Percentiles rank a stretch among this genome's conserved stretches.
Evolutionary conservation across 805 yeast genomes (phyloP).

Genomic region (Yarrowia sp.): DNA sequence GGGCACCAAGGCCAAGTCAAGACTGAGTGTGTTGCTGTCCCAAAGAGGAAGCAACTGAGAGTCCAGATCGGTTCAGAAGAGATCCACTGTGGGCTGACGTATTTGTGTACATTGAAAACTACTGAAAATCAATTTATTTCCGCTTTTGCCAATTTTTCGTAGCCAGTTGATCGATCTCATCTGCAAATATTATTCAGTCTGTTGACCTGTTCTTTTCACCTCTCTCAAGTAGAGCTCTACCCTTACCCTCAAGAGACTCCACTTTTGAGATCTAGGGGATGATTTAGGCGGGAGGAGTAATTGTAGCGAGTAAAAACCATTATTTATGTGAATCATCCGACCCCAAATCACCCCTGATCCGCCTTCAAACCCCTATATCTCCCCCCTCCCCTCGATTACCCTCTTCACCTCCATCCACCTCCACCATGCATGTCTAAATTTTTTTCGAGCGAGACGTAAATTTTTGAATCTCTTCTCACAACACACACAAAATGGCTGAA

Average conservation of each 20-base stretch:
- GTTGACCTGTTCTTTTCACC: not conserved
- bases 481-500: conserved; percentile 35
- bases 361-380: not conserved
- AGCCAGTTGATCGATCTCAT: no score
- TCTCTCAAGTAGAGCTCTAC: not conserved
- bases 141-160: no score
- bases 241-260: not conserved
- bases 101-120: no score
- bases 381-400: not conserved
- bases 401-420: not conserved
- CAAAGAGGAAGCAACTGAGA: conserved; percentile 10
- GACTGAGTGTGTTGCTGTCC: conserved; percentile 6
- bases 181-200: conserved; percentile 1
- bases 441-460: conserved; percentile 2
- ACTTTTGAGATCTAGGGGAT: not conserved
- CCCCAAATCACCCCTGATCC: not conserved
- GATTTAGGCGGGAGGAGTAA: not conserved
- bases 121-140: no score
- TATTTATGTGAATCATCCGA: no score
- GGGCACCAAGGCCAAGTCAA: not conserved
- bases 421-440: conserved; percentile 8
- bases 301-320: no score
- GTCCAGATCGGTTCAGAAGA: not conserved
- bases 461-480: conserved; percentile 11
- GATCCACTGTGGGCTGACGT: no score